Percentiles rank a stretch among this genome's conserved stretches.
Evolutionary conservation across 116 monocot species (phyloP).

Genomic region (Cymodocea nodosa): DNA sequence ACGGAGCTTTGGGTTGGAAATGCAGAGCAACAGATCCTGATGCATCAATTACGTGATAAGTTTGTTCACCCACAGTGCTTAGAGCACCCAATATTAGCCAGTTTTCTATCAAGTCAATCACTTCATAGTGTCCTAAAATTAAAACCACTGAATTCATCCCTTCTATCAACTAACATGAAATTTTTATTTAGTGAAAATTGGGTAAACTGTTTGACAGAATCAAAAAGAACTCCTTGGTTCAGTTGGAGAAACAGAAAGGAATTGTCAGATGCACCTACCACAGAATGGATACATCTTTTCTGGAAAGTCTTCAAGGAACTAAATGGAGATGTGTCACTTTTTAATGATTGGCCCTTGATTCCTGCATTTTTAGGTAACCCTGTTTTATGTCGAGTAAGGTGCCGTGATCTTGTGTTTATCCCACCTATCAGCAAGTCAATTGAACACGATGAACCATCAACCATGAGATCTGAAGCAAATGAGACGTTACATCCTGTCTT

Average conservation of each 20-base stretch:
- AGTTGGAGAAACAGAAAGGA: conserved; percentile 46
- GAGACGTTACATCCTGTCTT: conserved; percentile 7
- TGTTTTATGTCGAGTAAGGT: conserved; percentile 68
- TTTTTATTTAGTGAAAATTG: conserved; percentile 56
- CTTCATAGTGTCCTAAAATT: conserved; percentile 54
- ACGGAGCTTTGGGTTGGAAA: conserved; percentile 81
- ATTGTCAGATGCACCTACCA: conserved; percentile 25
- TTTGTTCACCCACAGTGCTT: conserved; percentile 68
- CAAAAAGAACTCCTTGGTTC: conserved; percentile 56
- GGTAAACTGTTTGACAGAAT: conserved; percentile 39
- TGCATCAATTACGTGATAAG: conserved; percentile 50
- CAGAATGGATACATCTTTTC: conserved; percentile 80
- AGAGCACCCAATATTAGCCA: conserved; percentile 39
- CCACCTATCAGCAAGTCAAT: conserved; percentile 38
- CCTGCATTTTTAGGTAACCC: conserved; percentile 58
- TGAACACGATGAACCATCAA: conserved; percentile 8
- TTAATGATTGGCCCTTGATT: conserved; percentile 90
- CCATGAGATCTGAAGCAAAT: conserved; percentile 15
- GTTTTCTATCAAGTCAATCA: conserved; percentile 28
- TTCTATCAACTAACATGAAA: conserved; percentile 57
- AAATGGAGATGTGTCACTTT: conserved; percentile 60
- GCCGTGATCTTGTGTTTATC: conserved; percentile 51
- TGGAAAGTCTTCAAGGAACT: conserved; percentile 61
- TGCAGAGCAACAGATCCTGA: conserved; percentile 72
- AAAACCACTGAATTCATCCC: conserved; percentile 32